Conservation (phyloP, 2,329 filamentous ascomycete genomes). For the Aspergillus novoparasiticus region DNA sequence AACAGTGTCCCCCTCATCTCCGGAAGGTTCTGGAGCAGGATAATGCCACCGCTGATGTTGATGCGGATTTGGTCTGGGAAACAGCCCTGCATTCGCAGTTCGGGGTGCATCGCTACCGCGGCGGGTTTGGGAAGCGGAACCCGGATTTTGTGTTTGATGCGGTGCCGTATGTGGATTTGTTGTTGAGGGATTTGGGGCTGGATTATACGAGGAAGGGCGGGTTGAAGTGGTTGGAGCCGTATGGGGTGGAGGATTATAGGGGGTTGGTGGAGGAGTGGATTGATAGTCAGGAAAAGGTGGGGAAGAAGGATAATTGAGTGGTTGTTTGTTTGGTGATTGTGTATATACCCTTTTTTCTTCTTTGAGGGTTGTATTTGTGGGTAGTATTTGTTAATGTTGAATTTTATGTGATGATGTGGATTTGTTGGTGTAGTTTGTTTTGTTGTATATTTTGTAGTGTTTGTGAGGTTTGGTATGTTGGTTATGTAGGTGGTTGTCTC, state of each 20-base stretch:
- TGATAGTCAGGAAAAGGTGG: not conserved
- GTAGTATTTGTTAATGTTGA: not conserved
- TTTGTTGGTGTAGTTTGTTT: too few species aligned
- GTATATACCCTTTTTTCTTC: not conserved
- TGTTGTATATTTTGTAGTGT: too few species aligned
- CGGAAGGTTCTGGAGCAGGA: not conserved
- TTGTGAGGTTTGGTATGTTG: too few species aligned
- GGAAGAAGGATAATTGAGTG: constrained; percentile 2
- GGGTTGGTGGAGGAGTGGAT: constrained; percentile 47
- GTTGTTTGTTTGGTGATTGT: not conserved
- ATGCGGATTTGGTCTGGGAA: constrained; percentile 50
- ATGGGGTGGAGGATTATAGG: constrained; percentile 44
- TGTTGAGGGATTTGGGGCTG: constrained; percentile 68
- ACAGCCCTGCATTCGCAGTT: constrained; percentile 69
- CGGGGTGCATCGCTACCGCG: constrained; percentile 66
- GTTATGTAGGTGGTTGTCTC: too few species aligned
- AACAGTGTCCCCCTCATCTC: constrained; percentile 26
- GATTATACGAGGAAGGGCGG: constrained; percentile 41
- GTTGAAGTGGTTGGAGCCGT: constrained; percentile 39
- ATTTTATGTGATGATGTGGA: too few species aligned
- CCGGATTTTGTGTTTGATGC: constrained; percentile 74
- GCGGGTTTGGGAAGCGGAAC: constrained; percentile 59
- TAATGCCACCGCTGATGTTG: not conserved
- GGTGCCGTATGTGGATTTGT: constrained; percentile 70
- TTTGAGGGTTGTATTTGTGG: not conserved